A percentile compares a stretch with the other conserved stretches of the same genome.
Conservation (phyloP, 352 stramenopile species). For the Phytophthora citrophthora region DNA sequence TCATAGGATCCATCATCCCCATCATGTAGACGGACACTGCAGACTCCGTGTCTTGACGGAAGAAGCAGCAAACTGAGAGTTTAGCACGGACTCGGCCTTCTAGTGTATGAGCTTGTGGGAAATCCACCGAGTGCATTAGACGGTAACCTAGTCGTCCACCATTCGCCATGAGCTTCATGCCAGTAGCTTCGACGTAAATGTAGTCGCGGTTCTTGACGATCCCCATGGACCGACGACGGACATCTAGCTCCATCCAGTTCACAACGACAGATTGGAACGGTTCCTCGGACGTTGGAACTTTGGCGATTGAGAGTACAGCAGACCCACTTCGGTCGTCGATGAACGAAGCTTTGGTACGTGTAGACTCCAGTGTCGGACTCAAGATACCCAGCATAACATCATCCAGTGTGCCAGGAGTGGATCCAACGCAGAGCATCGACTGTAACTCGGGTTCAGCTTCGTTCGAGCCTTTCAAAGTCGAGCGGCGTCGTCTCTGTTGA, state of each 20-base stretch:
- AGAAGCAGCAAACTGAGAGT: constrained; percentile 55
- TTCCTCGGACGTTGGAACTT: constrained; percentile 48
- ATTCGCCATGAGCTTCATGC: constrained; percentile 13
- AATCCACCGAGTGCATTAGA: constrained; percentile 45
- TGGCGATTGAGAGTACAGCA: constrained; percentile 48
- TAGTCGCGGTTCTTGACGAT: constrained; percentile 62
- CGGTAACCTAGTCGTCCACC: constrained; percentile 41
- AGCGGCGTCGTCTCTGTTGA: constrained; percentile 17
- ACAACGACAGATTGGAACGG: constrained; percentile 48
- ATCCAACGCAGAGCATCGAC: constrained; percentile 37
- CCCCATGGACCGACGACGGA: constrained; percentile 29
- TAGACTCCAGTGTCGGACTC: constrained; percentile 36
- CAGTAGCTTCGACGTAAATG: constrained; percentile 62
- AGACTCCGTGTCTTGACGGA: constrained; percentile 30
- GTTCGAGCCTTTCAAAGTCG: background rate
- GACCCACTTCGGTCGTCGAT: constrained; percentile 40
- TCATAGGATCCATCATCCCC: constrained; percentile 35
- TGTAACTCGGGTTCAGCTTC: constrained; percentile 22
- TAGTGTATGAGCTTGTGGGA: constrained; percentile 49
- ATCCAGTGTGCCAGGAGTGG: constrained; percentile 37
- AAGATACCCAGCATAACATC: constrained; percentile 52
- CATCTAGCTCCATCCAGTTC: constrained; percentile 48
- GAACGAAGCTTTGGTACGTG: constrained; percentile 41
- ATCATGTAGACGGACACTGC: constrained; percentile 47
- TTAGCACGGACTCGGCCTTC: constrained; percentile 42